Evolutionary conservation across 768 basidiomycete species (phyloP).

Genomic region (Boletus sensibilis): DNA sequence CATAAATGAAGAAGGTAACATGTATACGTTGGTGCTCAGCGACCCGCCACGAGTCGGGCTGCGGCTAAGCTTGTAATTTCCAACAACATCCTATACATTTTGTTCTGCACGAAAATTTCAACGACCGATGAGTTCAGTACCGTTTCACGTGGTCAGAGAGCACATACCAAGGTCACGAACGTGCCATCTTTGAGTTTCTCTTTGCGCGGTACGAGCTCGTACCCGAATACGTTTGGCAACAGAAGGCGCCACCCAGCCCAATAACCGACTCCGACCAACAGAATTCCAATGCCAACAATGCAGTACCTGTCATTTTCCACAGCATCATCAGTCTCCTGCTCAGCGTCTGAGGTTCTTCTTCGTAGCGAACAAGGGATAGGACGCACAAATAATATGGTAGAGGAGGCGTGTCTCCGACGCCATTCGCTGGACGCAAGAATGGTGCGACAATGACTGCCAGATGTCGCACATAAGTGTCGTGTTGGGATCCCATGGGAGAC

Average conservation of each 20-base stretch:
- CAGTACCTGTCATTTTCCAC: slow-evolving; percentile 41
- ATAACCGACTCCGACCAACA: slow-evolving; percentile 47
- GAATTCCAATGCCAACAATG: slow-evolving; percentile 50
- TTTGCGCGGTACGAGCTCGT: slow-evolving; percentile 48
- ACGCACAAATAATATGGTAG: slow-evolving; percentile 54
- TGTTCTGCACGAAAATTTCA: slow-evolving; percentile 15
- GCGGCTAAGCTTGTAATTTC: no score
- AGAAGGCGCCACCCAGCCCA: slow-evolving; percentile 56
- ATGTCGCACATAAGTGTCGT: slow-evolving; percentile 10
- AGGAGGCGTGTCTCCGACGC: slow-evolving; percentile 58
- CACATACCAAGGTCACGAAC: slow-evolving; percentile 50
- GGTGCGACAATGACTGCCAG: slow-evolving; percentile 52
- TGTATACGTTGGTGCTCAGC: no score
- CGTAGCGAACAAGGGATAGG: neutral
- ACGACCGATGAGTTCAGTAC: neutral
- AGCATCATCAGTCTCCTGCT: neutral
- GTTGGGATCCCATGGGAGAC: fast-evolving
- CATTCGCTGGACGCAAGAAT: slow-evolving; percentile 52
- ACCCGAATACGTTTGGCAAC: slow-evolving; percentile 48
- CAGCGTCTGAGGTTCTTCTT: slow-evolving; percentile 39
- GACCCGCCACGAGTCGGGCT: no score
- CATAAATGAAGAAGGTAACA: no score
- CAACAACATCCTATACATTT: no score
- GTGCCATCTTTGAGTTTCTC: slow-evolving; percentile 52
- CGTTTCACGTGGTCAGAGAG: no score